These are phyloP conservation scores for Viridothelium virens DNA, from an alignment of 495 filamentous ascomycete species.

Conservation along the genomic window DNA sequence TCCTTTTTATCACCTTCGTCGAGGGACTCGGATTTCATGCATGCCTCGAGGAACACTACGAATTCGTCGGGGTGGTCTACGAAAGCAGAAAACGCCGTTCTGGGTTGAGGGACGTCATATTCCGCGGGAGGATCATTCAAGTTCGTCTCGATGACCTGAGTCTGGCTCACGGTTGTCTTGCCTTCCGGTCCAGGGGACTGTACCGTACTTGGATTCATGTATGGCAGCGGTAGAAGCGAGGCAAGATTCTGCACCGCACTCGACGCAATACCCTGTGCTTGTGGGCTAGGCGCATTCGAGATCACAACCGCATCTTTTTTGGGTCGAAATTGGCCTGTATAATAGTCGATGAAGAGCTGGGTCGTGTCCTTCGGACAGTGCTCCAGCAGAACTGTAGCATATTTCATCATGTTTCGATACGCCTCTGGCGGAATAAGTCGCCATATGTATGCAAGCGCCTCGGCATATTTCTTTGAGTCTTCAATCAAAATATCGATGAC, in stretches of 20 bases:
- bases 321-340: slow-evolving; percentile 74
- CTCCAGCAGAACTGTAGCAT: slow-evolving; percentile 79
- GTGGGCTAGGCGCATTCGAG: slow-evolving; percentile 43
- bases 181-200: slow-evolving; percentile 24
- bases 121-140: slow-evolving; percentile 30
- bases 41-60: slow-evolving; percentile 82
- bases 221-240: slow-evolving; percentile 74
- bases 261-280: slow-evolving; percentile 48
- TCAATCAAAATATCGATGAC: slow-evolving; percentile 94
- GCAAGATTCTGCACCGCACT: slow-evolving; percentile 76
- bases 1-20: slow-evolving; percentile 68
- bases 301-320: slow-evolving; percentile 54
- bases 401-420: slow-evolving; percentile 88
- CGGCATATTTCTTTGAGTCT: slow-evolving; percentile 78
- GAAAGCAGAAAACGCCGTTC: slow-evolving; percentile 92
- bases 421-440: slow-evolving; percentile 72
- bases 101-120: slow-evolving; percentile 68
- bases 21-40: slow-evolving; percentile 57
- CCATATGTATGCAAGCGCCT: slow-evolving; percentile 87
- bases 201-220: slow-evolving; percentile 57
- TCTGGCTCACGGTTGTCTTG: slow-evolving; percentile 31
- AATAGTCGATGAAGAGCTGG: slow-evolving; percentile 83
- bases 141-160: slow-evolving; percentile 37
- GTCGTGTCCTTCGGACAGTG: slow-evolving; percentile 75
- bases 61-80: slow-evolving; percentile 90